phyloP scores from a whole-genome alignment of 352 stramenopile species.

The Pythium plurisporium region DNA sequence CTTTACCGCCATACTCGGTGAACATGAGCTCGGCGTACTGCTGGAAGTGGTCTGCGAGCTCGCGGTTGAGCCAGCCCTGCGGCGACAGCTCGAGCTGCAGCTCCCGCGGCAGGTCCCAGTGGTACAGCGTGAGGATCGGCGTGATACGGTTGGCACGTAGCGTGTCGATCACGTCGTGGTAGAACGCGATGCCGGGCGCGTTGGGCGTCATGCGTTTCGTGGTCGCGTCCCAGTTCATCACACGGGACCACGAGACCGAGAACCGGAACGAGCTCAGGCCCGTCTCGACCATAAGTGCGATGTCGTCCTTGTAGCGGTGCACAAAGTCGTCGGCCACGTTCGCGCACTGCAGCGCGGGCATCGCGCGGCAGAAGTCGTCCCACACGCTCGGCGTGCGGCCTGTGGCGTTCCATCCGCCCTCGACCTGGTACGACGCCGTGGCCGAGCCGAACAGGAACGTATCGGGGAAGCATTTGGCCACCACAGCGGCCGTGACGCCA shows the following conservation, averaged over 20 bases:
- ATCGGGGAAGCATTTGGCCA: constrained; percentile 60
- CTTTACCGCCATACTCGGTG: constrained; percentile 84
- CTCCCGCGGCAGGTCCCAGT: constrained; percentile 93
- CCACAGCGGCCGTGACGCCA: too few relatives aligned
- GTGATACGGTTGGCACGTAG: constrained; percentile 73
- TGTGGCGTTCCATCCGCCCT: constrained; percentile 82
- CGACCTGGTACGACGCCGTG: constrained; percentile 92
- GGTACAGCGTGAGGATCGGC: constrained; percentile 93
- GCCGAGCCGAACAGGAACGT: constrained; percentile 87
- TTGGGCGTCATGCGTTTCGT: constrained; percentile 67
- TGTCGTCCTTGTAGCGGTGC: constrained; percentile 85
- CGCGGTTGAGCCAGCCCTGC: constrained; percentile 60
- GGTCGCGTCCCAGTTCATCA: constrained; percentile 75
- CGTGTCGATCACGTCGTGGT: constrained; percentile 89
- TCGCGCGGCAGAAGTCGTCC: constrained; percentile 88
- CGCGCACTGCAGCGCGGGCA: constrained; percentile 74
- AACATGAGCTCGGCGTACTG: constrained; percentile 91
- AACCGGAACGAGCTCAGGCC: constrained; percentile 91
- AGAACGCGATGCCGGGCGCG: constrained; percentile 89
- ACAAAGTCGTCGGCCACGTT: constrained; percentile 95
- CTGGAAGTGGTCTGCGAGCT: constrained; percentile 68
- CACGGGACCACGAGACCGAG: constrained; percentile 91
- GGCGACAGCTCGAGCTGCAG: constrained; percentile 74
- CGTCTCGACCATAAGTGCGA: constrained; percentile 89
- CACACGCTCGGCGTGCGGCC: constrained; percentile 88